Evolutionary conservation across 1,284 basidiomycete species (phyloP), one percentile per base, ranked within the genome.

Genomic region (Apiotrichum siamense): DNA sequence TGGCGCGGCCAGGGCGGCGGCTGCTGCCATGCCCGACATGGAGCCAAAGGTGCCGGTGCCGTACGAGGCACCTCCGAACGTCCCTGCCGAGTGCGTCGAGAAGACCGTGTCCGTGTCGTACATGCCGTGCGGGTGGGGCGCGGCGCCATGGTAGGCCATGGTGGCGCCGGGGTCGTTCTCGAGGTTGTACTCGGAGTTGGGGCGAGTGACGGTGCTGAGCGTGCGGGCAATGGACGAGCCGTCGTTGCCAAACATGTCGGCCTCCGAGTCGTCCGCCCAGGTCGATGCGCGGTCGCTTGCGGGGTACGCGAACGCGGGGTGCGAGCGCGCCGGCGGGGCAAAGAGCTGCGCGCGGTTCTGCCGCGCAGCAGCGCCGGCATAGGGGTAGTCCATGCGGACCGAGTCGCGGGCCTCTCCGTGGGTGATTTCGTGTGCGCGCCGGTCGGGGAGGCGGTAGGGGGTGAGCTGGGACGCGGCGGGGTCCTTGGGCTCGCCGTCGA

Each of bases 191-290:
- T 59, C 57, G 3, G 57, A 59, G 39, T 59, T 59, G 2, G 54
- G 53, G 7, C 51, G 31, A 15, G 52, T 52, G 27, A 53, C 42
- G 6, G 64, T 67, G 18, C 60, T 63, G 20, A 66, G 40, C 4
- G 66, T 69, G n/a, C 65, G 54, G 4, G 64, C 63, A 27, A 65
- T 59, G 3, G 54, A 59, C 4, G 55, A 59, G 17, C 66, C 66
- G 48, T 64, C 63, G 25, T 57, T 50, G 11, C 46, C 55, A 21
- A 35, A 55, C 60, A 65, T 60, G 50, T 69, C 66, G 27, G 62
- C 60, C 42, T 69, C 66, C 21, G 62, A 60, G 42, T 64, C 56
- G 50, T 66, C 64, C 4, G 62, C 63, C 59, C 65, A 69, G 32
- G 47, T 41, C 5, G 47, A 45, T 15, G 55, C 37, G 20, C 35